Percentiles rank a stretch among this genome's conserved stretches.
Evolutionary conservation across 2,329 filamentous ascomycete species (phyloP).

Genomic region (Fusarium oligoseptatum): DNA sequence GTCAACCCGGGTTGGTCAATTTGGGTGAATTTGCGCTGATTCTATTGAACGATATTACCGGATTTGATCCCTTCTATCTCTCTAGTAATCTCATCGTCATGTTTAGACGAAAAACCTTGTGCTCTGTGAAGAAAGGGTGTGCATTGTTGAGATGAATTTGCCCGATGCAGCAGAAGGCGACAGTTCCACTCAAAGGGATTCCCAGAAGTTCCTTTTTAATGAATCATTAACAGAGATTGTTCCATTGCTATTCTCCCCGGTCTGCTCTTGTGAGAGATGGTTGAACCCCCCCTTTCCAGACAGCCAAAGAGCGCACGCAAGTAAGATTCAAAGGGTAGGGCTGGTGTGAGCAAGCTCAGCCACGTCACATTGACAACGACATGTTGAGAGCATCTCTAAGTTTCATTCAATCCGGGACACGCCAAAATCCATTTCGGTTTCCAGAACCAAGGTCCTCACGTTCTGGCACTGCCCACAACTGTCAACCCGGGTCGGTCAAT

Average conservation of each 20-base stretch:
- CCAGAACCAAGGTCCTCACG: neutral
- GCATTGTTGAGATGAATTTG: neutral
- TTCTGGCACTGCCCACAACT: too few species aligned
- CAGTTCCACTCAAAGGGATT: neutral
- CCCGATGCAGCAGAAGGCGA: neutral
- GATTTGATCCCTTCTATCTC: neutral
- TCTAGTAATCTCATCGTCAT: neutral
- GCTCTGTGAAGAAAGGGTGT: neutral
- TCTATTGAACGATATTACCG: accelerated
- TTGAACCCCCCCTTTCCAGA: neutral
- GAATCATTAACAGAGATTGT: neutral
- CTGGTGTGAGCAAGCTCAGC: neutral
- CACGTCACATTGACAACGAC: too few species aligned
- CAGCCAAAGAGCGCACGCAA: neutral
- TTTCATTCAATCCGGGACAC: neutral
- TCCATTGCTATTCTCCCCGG: neutral
- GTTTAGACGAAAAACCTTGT: neutral
- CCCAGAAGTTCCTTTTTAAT: accelerated
- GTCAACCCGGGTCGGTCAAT: neutral
- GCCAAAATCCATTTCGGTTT: neutral
- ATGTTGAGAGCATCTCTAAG: neutral
- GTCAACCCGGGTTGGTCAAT: neutral
- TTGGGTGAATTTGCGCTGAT: neutral
- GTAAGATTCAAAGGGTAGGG: accelerated
- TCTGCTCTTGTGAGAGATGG: neutral